These are phyloP conservation scores for Phytophthora cryptogea DNA, from an alignment of 352 stramenopile species.

Conservation along the genomic window DNA sequence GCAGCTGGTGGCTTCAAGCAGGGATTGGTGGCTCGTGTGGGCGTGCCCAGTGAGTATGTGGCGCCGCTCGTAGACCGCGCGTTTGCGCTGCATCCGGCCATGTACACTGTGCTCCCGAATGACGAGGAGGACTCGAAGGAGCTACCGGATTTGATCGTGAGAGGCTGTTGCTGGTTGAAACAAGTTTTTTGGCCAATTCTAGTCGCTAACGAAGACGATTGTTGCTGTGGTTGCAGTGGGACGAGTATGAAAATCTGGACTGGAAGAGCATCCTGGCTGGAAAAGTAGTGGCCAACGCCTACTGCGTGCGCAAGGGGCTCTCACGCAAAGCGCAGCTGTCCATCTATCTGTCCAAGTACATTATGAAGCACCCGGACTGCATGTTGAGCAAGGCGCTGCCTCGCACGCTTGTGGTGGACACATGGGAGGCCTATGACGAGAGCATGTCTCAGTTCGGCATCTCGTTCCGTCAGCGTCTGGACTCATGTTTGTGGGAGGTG, in stretches of 20 bases:
- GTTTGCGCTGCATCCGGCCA: constrained; percentile 50
- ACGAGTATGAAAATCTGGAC: constrained; percentile 71
- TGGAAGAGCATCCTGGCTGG: constrained; percentile 58
- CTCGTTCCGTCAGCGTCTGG: constrained; percentile 57
- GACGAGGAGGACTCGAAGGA: constrained; percentile 13
- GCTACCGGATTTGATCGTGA: constrained; percentile 46
- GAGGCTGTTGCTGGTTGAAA: constrained; percentile 3
- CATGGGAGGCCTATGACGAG: constrained; percentile 72
- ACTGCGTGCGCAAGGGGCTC: constrained; percentile 73
- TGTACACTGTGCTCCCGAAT: constrained; percentile 39
- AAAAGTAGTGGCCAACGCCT: constrained; percentile 64
- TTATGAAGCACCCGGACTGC: constrained; percentile 59
- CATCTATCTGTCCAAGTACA: constrained; percentile 71
- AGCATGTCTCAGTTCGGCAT: constrained; percentile 61
- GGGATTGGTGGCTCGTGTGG: constrained; percentile 40
- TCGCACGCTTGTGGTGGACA: constrained; percentile 66
- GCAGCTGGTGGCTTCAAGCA: constrained; percentile 32
- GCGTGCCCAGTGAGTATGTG: constrained; percentile 49
- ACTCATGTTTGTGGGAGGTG: constrained; percentile 65
- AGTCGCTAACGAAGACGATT: constrained; percentile 13
- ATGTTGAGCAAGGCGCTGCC: constrained; percentile 54
- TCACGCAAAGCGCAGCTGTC: constrained; percentile 75
- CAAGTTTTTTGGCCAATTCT: constrained; percentile 12
- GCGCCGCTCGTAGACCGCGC: constrained; percentile 46
- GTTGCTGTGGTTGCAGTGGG: constrained; percentile 42